Base-by-base conservation (phyloP, 441 rosid species). In the Melastoma candidum region DNA sequence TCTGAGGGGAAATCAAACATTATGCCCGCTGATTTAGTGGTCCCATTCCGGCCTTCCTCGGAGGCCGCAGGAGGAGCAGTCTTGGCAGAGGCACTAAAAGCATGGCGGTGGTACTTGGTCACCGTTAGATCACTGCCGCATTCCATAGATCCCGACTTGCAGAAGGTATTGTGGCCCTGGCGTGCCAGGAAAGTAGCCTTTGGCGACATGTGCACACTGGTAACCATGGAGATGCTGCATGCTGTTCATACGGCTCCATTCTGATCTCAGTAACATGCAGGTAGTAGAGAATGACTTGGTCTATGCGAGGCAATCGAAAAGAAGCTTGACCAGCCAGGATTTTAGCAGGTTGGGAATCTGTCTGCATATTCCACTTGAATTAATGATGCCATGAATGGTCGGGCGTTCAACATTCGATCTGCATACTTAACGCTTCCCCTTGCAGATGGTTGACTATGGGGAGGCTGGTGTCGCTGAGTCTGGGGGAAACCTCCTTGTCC, bases 81-180 rank as follows among this genome's bases (percentile, higher is more conserved):
- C 25, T 39, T 67, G 49, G 57, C 75, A 7, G 86, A 85, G 66
- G 55, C 73, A 43, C 57, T 63, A 11, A 74, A 80, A 47, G 80
- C 90, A 53, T 87, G 95, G 95, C 87, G 95, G 61, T 87, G 85
- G 74, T 87, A 85, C 79, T 70, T 92, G 72, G 82, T 89, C 46
- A 71, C 83, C 51, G 74, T 82, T 60, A 80, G 84, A 73, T 75
- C 80, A 11, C 55, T 85, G 72, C 66, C 94, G 0, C 95, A 85
- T 74, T 61, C 85, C 32, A 80, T 92, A 24, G 85, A 71, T 22
- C 44, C 83, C 49, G 95, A 85, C 12, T 67, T 92, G 71, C 87
- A 87, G 66, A 75, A 82, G 90, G 97, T 87, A 71, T 47, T 29
- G 7, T 29, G 36, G 36, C 36, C 36, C 3, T 29, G 36, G 22